Base-by-base conservation (phyloP, 148 eudicot species). In the Amaranthus cruentus region DNA sequence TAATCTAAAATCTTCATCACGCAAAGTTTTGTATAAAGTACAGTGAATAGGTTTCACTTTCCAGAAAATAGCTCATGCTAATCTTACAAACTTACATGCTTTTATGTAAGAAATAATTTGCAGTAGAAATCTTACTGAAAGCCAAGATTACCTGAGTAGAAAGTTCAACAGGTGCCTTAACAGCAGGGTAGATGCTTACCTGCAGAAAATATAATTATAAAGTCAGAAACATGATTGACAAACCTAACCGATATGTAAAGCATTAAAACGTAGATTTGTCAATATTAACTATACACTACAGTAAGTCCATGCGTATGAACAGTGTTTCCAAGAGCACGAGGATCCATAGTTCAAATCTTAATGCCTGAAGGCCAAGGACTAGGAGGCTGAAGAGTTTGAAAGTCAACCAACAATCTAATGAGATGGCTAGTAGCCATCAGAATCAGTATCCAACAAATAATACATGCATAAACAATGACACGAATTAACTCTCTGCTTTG, bases 151-250 rank as follows among this genome's bases (percentile, higher is more conserved):
- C 98, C 96, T 88, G 96, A 76, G 87, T 70, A 69, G 96, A 90
- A 62, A 79, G 78, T 78, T 93, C 98, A 56, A 85, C 85, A 28
- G 98, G 93, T 73, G 96, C 96, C 81, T 85, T 93, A 47, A 89
- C 93, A 71, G 96, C 79, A 58, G 98, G 98, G 79, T 87, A 90
- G 56, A 93, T 86, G 81, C 83, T 93, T 64, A 93, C 89, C 98
- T 93, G 89, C 77, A 60, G 14, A 55, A 72, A 44, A 60, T 6
- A 69, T 59, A 47, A 55, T 38, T 18, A 63, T 62, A n/a, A 44
- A 48, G 38, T 69, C 66, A 76, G 54, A 38, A 71, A 62, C 11
- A 28, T 70, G 12, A 68, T 49, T 62, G 52, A 59, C 18, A 43
- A 14, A 68, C 51, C 75, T 69, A 67, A 4, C 12, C 18, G n/a